Conservation (phyloP, 176 grass and related monocot species). For the Cenchrus purpureus region DNA sequence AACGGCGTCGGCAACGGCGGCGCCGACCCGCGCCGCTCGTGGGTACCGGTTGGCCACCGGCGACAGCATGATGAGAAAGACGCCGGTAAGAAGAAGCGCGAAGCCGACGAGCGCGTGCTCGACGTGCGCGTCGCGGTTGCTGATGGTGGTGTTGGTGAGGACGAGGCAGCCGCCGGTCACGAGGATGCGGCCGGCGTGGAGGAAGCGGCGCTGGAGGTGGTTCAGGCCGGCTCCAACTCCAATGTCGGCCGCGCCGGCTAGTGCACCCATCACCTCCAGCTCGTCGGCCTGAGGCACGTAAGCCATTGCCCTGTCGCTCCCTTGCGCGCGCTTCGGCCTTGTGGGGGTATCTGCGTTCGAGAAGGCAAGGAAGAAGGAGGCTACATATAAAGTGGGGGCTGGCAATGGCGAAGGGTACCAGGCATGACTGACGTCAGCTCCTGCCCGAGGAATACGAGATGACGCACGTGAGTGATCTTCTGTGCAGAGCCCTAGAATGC, state of each 20-base stretch:
- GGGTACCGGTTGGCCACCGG: neutral
- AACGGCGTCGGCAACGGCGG: neutral
- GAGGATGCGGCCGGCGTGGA: neutral
- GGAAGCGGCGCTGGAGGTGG: neutral
- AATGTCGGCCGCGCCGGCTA: no score
- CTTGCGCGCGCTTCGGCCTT: no score
- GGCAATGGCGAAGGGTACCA: no score
- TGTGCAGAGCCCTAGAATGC: no score
- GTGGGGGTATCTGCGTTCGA: no score
- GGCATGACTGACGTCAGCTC: no score
- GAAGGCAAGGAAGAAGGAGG: no score
- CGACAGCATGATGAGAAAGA: neutral
- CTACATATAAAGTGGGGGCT: no score
- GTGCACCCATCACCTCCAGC: neutral
- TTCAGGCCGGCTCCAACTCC: neutral
- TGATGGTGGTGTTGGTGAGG: neutral
- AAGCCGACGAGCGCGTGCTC: neutral
- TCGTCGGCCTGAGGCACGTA: neutral
- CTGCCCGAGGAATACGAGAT: no score
- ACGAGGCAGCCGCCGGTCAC: neutral
- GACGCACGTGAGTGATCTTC: no score
- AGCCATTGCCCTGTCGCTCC: neutral
- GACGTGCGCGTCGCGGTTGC: neutral
- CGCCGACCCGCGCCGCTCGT: neutral
- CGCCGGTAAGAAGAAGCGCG: neutral